phyloP scores from a whole-genome alignment of 768 basidiomycete species.

The Mycena pura region DNA sequence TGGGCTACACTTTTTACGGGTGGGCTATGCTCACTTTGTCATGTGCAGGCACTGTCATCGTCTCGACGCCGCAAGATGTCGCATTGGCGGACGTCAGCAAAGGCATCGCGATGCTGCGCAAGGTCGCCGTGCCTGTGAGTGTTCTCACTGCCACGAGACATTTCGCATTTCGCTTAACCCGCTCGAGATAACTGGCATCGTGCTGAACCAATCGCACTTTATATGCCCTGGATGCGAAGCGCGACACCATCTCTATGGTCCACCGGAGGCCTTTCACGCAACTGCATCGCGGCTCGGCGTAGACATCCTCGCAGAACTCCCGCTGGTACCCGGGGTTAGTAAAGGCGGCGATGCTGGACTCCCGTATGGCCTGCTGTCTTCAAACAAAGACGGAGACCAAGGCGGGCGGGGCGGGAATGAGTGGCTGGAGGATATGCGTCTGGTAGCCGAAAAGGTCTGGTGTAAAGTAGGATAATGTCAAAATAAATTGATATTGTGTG shows the following conservation, averaged over 20 bases:
- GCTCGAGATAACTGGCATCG: slow-evolving; percentile 78
- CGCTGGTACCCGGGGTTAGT: slow-evolving; percentile 80
- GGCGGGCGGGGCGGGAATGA: slow-evolving; percentile 32
- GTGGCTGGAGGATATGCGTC: slow-evolving; percentile 34
- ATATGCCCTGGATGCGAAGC: slow-evolving; percentile 75
- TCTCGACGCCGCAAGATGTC: slow-evolving; percentile 96
- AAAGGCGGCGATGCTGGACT: slow-evolving; percentile 72
- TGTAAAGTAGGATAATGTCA: neutral
- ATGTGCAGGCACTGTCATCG: slow-evolving; percentile 81
- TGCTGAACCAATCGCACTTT: slow-evolving; percentile 90
- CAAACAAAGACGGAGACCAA: slow-evolving; percentile 3
- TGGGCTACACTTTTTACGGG: slow-evolving; percentile 17
- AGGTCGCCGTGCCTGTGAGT: slow-evolving; percentile 85
- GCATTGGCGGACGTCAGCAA: slow-evolving; percentile 91
- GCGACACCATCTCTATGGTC: slow-evolving; percentile 73
- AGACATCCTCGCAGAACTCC: slow-evolving; percentile 79
- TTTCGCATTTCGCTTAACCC: neutral
- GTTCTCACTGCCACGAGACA: slow-evolving; percentile 8
- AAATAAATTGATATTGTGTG: neutral
- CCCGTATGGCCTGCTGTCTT: slow-evolving; percentile 48
- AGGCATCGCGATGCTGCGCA: slow-evolving; percentile 91
- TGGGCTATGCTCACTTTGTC: neutral
- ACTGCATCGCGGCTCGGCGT: slow-evolving; percentile 65
- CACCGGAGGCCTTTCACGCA: slow-evolving; percentile 64
- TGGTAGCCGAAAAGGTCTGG: slow-evolving; percentile 30